A percentile compares a stretch with the other conserved stretches of the same genome.
These are phyloP conservation scores for Pichia sp. DNA, from an alignment of 1,139 yeast genomes.

Conservation along the genomic window DNA sequence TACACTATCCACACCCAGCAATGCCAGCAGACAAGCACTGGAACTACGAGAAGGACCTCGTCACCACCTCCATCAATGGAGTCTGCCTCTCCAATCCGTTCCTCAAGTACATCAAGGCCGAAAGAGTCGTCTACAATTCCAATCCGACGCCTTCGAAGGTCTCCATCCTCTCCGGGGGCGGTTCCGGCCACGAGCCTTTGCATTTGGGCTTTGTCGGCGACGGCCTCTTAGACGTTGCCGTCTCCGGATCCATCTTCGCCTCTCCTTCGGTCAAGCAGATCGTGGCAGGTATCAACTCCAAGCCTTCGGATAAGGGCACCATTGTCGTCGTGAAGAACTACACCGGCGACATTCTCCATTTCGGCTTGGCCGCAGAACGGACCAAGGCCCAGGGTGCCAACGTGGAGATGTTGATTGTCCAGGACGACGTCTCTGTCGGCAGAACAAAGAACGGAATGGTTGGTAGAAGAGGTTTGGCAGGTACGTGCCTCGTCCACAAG, in stretches of 20 bases:
- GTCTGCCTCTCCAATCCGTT: conserved; percentile 68
- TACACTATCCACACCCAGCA: background rate
- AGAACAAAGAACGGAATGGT: conserved; percentile 83
- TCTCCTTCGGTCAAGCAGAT: conserved; percentile 92
- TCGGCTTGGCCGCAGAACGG: conserved; percentile 87
- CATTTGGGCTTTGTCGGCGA: conserved; percentile 91
- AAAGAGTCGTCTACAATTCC: conserved; percentile 61
- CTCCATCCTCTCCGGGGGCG: conserved; percentile 85
- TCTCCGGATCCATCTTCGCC: conserved; percentile 85
- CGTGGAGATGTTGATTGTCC: conserved; percentile 72
- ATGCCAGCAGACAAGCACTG: conserved; percentile 44
- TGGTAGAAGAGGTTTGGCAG: conserved; percentile 93
- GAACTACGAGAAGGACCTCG: conserved; percentile 59
- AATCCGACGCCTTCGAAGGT: conserved; percentile 48
- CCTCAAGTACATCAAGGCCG: conserved; percentile 59
- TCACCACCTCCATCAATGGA: conserved; percentile 63
- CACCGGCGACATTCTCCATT: conserved; percentile 92
- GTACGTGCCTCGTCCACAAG: conserved; percentile 85
- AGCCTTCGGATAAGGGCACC: conserved; percentile 57
- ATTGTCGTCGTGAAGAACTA: conserved; percentile 83
- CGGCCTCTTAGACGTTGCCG: conserved; percentile 83
- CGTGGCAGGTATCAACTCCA: conserved; percentile 63
- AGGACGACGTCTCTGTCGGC: conserved; percentile 95
- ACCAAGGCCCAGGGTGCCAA: conserved; percentile 74
- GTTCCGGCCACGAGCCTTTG: conserved; percentile 94